Evolutionary conservation across 306 rosid genomes (phyloP).

Genomic region (Gillenia trifoliata): DNA sequence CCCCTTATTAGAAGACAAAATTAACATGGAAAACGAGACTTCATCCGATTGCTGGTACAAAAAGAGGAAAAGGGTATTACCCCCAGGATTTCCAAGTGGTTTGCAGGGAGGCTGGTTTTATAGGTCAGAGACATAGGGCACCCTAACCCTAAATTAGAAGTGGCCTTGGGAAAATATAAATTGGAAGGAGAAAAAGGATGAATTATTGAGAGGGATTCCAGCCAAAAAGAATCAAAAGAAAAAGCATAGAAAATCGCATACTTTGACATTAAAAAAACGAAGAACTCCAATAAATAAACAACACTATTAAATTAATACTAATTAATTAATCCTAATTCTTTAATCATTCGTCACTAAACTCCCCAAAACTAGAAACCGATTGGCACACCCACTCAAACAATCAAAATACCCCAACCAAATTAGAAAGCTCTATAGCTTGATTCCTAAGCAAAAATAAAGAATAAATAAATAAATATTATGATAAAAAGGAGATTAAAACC

Average conservation of each 20-base stretch:
- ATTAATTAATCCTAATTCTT: background rate
- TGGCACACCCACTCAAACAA: conserved; percentile 14
- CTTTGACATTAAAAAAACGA: conserved; percentile 6
- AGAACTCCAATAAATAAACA: conserved; percentile 11
- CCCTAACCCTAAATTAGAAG: conserved; percentile 5
- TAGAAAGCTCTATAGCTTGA: conserved; percentile 9
- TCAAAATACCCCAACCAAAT: background rate
- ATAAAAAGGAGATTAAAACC: background rate
- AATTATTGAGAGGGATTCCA: conserved; percentile 11
- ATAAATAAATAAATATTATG: background rate
- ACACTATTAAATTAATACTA: background rate
- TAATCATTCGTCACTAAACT: background rate
- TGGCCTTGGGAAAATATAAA: conserved; percentile 16
- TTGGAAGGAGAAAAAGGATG: background rate
- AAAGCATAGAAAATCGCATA: conserved; percentile 20
- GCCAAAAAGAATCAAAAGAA: conserved; percentile 24
- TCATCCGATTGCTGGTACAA: background rate
- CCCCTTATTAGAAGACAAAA: background rate
- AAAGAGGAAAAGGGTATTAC: background rate
- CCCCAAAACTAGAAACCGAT: background rate
- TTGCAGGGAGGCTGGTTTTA: background rate
- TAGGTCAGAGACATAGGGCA: conserved; percentile 12
- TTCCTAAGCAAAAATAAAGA: conserved; percentile 24
- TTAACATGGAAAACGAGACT: background rate
- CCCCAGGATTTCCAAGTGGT: background rate